Percentiles rank a stretch among this genome's conserved stretches.
These are phyloP conservation scores for Dipteronia dyeriana DNA, from an alignment of 345 rosid genomes.

Conservation along the genomic window DNA sequence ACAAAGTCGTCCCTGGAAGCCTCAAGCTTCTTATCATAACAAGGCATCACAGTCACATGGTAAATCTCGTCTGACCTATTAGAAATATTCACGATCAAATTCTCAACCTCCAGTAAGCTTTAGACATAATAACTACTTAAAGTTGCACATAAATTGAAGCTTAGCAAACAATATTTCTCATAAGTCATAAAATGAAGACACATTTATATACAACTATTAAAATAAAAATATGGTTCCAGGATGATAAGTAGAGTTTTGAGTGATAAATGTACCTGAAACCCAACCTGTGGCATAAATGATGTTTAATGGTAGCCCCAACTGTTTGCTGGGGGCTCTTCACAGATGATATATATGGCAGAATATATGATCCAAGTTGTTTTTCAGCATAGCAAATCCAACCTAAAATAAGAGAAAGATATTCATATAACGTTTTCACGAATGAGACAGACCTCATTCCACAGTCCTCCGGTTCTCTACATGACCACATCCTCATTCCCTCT, in stretches of 20 bases:
- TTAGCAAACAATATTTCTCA: not conserved
- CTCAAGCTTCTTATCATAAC: conserved; percentile 97
- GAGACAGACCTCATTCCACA: not conserved
- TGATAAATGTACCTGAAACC: conserved; percentile 61
- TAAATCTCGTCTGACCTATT: conserved; percentile 77
- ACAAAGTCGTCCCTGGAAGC: conserved; percentile 86
- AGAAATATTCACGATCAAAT: conserved; percentile 29
- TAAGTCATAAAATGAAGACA: not conserved
- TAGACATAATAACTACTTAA: not conserved
- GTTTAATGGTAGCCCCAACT: conserved; percentile 82
- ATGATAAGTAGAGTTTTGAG: not conserved
- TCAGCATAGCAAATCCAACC: conserved; percentile 99
- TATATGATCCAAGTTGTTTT: conserved; percentile 79
- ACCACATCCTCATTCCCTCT: not conserved
- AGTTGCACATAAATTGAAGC: not conserved
- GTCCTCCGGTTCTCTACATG: not conserved
- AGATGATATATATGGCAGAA: conserved; percentile 80
- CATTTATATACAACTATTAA: not conserved
- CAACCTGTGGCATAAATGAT: conserved; percentile 59
- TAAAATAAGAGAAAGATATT: conserved; percentile 35
- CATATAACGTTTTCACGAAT: not conserved
- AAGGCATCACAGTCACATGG: conserved; percentile 97
- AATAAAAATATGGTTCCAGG: not conserved
- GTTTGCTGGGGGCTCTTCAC: conserved; percentile 98
- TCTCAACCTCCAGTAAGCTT: not conserved